A percentile compares a stretch with the other conserved stretches of the same genome.
These are phyloP conservation scores for Phytophthora crassamura DNA, from an alignment of 352 stramenopile genomes.

Conservation along the genomic window DNA sequence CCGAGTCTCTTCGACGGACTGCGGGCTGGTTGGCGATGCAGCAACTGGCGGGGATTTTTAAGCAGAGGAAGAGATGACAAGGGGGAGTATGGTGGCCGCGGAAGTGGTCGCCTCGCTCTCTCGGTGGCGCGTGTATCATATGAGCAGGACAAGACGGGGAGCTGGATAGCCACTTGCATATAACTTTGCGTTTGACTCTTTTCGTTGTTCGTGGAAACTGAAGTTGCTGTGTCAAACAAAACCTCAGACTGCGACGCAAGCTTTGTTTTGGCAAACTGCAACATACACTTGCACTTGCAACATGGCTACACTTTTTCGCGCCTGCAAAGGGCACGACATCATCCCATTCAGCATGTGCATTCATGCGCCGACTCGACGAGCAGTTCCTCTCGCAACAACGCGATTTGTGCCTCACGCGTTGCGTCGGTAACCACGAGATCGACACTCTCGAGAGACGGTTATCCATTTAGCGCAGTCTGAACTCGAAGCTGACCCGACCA, in stretches of 20 bases:
- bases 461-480: conserved; percentile 1
- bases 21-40: conserved; percentile 28
- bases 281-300: conserved; percentile 32
- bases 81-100: background rate
- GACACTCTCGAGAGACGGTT: background rate
- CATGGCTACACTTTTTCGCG: conserved; percentile 27
- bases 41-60: conserved; percentile 8
- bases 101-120: conserved; percentile 10
- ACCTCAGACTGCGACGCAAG: conserved; percentile 11
- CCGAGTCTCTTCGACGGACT: conserved; percentile 27
- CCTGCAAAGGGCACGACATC: conserved; percentile 1
- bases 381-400: background rate
- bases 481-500: background rate
- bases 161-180: conserved; percentile 37
- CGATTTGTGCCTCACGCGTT: background rate
- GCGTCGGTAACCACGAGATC: background rate
- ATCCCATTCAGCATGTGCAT: background rate
- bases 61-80: conserved; percentile 5
- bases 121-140: conserved; percentile 41
- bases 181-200: conserved; percentile 29
- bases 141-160: conserved; percentile 19
- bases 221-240: conserved; percentile 3
- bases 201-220: conserved; percentile 11
- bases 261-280: conserved; percentile 29
- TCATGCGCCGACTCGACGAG: background rate